A percentile compares a stretch with the other conserved stretches of the same genome.
Evolutionary conservation across 208 protist genomes (phyloP).

Genomic region (Trypanosoma vivax): DNA sequence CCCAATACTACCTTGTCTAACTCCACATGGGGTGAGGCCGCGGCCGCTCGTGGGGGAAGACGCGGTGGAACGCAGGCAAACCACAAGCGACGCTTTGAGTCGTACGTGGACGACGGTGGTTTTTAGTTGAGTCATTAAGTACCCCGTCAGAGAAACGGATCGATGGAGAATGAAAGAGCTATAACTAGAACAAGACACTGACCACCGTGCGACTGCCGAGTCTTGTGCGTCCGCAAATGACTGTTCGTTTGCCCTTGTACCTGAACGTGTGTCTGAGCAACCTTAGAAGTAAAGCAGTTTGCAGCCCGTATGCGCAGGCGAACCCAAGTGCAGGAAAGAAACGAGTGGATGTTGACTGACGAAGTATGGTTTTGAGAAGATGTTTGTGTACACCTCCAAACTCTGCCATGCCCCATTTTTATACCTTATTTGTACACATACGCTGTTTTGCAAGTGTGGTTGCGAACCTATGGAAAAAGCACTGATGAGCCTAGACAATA

Average conservation of each 20-base stretch:
- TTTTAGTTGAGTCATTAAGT: constrained; percentile 28
- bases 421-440: no score
- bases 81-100: constrained; percentile 8
- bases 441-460: no score
- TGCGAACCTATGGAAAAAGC: no score
- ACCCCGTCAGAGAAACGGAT: neutral
- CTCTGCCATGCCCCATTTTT: no score
- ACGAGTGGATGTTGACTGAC: no score
- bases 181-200: no score
- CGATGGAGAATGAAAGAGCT: neutral
- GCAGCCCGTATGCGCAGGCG: no score
- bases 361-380: no score
- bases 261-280: neutral
- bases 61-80: constrained; percentile 16
- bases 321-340: no score
- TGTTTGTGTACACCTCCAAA: no score
- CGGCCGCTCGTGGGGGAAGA: constrained; percentile 4
- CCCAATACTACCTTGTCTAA: constrained; percentile 1
- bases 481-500: neutral
- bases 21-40: constrained; percentile 25
- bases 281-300: neutral
- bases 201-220: neutral
- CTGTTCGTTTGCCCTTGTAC: neutral
- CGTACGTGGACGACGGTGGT: constrained; percentile 58
- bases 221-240: neutral